Evolutionary conservation across 805 yeast species (phyloP), one percentile per base, ranked within the genome.

Genomic region (Danielozyma ontarioensis): DNA sequence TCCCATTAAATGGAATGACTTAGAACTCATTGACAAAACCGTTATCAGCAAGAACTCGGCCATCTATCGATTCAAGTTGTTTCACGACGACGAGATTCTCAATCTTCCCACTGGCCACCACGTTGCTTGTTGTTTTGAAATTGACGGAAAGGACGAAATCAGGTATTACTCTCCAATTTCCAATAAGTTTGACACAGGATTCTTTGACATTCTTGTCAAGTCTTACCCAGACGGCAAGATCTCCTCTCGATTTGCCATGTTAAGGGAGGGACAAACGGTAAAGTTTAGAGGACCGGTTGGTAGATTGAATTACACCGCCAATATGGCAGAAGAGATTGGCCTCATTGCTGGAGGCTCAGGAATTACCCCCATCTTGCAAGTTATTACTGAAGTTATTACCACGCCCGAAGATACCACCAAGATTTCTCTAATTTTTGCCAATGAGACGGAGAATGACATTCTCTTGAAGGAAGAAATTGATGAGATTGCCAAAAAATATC

Each of bases 331-430:
- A 40, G 74, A 78, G 39, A 67, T 84, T 36, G 78, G 79, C 13
- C 69, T 84, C 62, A 68, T 84, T 45, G 90, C 89, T 5, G 95
- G 93, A 45, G 95, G 95, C 13, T 77, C 90, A 0, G 95, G 97
- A 33, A 81, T 89, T 42, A 86, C 96, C 6, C 96, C 97, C 25
- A 79, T 86, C 61, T 70, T 83, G 50, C 95, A 88, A 60, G 82
- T 89, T 12, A 66, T 84, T 33, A 78, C 83, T 39, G 74, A 74
- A 38, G 69, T 83, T 32, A 74, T 82, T 40, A 82, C 88, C 13
- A 76, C 80, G 17, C 79, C 86, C 3, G 78, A 70, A 36, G 89
- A 83, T 54, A 24, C 53, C 21, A 81, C 90, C 24, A 68, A 70
- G 33, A 67, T 84, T 34, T 67, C 76, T 2, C 59, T 84, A 43